These are phyloP conservation scores for Fusarium paranaense DNA, from an alignment of 2,329 filamentous ascomycete species.

Conservation along the genomic window DNA sequence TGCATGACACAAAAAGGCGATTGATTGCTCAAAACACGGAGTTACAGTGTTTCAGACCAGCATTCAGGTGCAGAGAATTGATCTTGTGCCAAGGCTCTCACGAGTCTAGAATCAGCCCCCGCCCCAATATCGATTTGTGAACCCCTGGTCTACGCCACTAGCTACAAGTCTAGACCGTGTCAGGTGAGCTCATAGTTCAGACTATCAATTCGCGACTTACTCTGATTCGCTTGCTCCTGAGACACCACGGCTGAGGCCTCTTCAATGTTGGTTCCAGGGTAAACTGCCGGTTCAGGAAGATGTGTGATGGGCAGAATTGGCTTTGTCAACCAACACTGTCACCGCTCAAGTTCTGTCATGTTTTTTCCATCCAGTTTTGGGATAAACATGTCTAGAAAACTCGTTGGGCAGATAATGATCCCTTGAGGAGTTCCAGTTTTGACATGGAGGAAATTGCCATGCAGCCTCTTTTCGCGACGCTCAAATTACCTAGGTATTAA, in stretches of 20 bases:
- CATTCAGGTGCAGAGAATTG: background rate
- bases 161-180: background rate
- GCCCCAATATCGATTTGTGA: background rate
- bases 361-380: background rate
- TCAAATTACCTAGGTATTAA: background rate
- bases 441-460: background rate
- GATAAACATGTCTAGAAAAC: background rate
- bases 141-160: background rate
- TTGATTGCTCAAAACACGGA: background rate
- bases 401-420: background rate
- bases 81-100: background rate
- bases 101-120: background rate
- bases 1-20: background rate
- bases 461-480: fast-evolving
- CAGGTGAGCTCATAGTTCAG: background rate
- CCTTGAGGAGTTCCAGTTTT: background rate
- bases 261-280: background rate
- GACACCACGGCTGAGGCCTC: background rate
- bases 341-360: background rate
- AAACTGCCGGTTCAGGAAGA: background rate
- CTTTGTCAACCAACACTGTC: background rate
- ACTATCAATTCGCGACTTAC: background rate
- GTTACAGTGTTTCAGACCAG: background rate
- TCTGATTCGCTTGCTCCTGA: background rate
- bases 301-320: background rate